Percentiles rank a stretch among this genome's conserved stretches.
These are phyloP conservation scores for Eremothecium gossypii DNA, from an alignment of 1,139 yeast species.

Conservation along the genomic window DNA sequence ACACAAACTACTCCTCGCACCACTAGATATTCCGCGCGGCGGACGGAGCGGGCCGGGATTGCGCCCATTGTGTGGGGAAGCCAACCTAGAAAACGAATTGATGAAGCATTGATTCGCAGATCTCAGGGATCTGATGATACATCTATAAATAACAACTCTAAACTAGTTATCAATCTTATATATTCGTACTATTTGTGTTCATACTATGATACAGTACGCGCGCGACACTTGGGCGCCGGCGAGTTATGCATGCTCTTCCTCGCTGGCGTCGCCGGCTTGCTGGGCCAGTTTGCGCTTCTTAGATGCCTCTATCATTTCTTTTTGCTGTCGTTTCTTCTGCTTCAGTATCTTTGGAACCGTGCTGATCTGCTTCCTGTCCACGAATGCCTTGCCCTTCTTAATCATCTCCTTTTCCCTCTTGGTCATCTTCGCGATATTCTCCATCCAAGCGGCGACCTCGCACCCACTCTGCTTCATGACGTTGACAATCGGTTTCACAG, in stretches of 20 bases:
- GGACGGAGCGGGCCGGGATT: no score
- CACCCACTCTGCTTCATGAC: conserved; percentile 94
- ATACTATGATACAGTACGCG: no score
- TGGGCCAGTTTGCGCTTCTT: conserved; percentile 43
- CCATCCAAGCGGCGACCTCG: conserved; percentile 73
- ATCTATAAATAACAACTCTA: no score
- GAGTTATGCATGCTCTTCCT: no score
- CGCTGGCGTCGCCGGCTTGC: background rate
- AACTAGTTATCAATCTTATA: no score
- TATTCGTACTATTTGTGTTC: no score
- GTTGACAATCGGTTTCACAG: conserved; percentile 76
- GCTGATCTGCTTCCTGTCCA: conserved; percentile 58
- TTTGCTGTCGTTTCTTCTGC: conserved; percentile 51
- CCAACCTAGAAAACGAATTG: no score
- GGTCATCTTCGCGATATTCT: conserved; percentile 57
- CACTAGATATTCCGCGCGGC: background rate
- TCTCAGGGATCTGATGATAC: no score
- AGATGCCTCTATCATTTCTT: conserved; percentile 72
- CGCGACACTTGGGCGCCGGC: no score
- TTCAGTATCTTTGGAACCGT: conserved; percentile 73
- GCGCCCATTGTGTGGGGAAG: no score
- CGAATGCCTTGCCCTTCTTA: conserved; percentile 40
- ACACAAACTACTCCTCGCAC: conserved; percentile 30
- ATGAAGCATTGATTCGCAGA: no score
- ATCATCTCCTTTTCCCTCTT: conserved; percentile 57